Conservation (phyloP, 768 basidiomycete species). For the Pholiota microspora region DNA sequence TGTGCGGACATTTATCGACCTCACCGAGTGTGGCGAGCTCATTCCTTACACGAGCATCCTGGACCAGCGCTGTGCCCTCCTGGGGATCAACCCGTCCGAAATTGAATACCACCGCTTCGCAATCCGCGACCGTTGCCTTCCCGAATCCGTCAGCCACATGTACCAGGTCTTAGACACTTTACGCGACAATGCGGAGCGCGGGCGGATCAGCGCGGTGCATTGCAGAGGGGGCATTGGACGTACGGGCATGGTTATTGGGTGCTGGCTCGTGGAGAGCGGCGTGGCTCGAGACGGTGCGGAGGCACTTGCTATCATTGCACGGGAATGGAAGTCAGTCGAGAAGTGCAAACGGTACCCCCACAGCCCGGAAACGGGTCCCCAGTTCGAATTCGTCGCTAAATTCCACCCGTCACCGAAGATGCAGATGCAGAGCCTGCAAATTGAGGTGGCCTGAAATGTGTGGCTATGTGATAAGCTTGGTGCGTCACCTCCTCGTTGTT, state of each 20-base stretch:
- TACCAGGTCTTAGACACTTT: slow-evolving; percentile 57
- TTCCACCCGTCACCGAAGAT: slow-evolving; percentile 34
- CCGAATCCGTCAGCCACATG: slow-evolving; percentile 58
- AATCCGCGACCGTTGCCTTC: slow-evolving; percentile 70
- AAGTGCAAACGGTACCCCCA: slow-evolving; percentile 75
- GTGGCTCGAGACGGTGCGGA: slow-evolving; percentile 60
- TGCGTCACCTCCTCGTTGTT: background rate
- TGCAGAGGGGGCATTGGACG: slow-evolving; percentile 79
- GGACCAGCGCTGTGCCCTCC: slow-evolving; percentile 45
- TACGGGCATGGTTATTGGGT: slow-evolving; percentile 62
- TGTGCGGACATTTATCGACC: slow-evolving; percentile 79
- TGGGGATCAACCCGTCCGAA: slow-evolving; percentile 50
- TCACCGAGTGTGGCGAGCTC: slow-evolving; percentile 80
- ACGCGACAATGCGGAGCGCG: slow-evolving; percentile 55
- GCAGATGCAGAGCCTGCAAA: slow-evolving; percentile 1
- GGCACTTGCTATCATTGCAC: slow-evolving; percentile 61
- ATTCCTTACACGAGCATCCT: slow-evolving; percentile 61
- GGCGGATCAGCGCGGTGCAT: slow-evolving; percentile 69
- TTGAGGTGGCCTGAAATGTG: slow-evolving; percentile 1
- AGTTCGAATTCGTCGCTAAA: slow-evolving; percentile 71
- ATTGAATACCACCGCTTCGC: slow-evolving; percentile 81
- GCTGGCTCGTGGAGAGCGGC: slow-evolving; percentile 74
- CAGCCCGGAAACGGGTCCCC: slow-evolving; percentile 78
- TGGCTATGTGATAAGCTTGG: background rate
- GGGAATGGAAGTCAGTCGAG: slow-evolving; percentile 73